A percentile compares a stretch with the other conserved stretches of the same genome.
phyloP scores from a whole-genome alignment of 768 basidiomycete genomes.

The Russula foetens region DNA sequence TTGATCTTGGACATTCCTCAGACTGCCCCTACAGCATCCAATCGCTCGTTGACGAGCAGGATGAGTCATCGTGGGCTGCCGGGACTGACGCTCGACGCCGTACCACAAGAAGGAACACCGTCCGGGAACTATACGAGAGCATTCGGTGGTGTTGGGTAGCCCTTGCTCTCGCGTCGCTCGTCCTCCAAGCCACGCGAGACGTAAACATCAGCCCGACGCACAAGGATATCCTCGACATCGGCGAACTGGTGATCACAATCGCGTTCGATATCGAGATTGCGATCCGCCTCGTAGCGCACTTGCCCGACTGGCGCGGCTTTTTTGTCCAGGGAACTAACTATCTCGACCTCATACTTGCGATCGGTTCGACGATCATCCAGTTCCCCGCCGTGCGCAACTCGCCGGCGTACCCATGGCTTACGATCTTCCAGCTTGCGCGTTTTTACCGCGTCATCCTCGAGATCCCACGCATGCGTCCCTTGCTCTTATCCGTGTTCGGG shows the following conservation, averaged over 20 bases:
- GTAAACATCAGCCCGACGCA: conserved; percentile 43
- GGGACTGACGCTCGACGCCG: conserved; percentile 36
- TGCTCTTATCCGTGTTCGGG: conserved; percentile 82
- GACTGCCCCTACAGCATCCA: conserved; percentile 29
- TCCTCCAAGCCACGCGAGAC: conserved; percentile 61
- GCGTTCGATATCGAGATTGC: conserved; percentile 87
- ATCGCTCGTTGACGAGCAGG: conserved; percentile 43
- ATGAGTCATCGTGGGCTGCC: conserved; percentile 48
- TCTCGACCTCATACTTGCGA: conserved; percentile 68
- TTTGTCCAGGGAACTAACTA: conserved; percentile 53
- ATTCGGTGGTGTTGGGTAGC: conserved; percentile 69
- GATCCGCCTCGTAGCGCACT: conserved; percentile 56
- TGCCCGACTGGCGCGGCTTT: conserved; percentile 82
- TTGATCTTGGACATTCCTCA: background rate
- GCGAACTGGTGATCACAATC: conserved; percentile 71
- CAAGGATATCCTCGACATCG: conserved; percentile 42
- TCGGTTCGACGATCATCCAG: conserved; percentile 73
- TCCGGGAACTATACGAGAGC: conserved; percentile 48
- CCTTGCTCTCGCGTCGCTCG: conserved; percentile 62
- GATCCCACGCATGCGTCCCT: conserved; percentile 82
- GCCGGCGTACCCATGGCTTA: conserved; percentile 77
- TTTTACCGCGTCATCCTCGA: conserved; percentile 91
- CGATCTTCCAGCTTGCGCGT: conserved; percentile 73
- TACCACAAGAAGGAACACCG: conserved; percentile 34
- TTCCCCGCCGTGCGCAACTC: conserved; percentile 68